Percentiles rank a stretch among this genome's conserved stretches.
These are phyloP conservation scores for Salix dunnii DNA, from an alignment of 345 rosid species.

Conservation along the genomic window DNA sequence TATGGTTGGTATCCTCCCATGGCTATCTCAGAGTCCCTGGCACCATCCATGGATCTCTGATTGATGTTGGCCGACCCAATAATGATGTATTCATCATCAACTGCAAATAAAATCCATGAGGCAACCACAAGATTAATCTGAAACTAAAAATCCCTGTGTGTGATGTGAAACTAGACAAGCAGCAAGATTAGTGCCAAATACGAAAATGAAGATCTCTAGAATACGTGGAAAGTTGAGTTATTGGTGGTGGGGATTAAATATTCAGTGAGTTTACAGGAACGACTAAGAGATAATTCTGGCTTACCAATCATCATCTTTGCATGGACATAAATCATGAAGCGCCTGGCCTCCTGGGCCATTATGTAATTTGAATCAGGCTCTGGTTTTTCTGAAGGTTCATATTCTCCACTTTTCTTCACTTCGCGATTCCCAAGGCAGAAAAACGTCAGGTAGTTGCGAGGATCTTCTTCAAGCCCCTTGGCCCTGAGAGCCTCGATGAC, in stretches of 20 bases:
- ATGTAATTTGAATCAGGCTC: slow-evolving; percentile 79
- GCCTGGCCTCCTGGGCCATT: slow-evolving; percentile 90
- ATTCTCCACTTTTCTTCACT: slow-evolving; percentile 81
- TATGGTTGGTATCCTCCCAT: slow-evolving; percentile 96
- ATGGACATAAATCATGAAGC: slow-evolving; percentile 98
- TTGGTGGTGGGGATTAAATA: not conserved
- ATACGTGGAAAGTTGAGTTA: not conserved
- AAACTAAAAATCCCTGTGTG: not conserved
- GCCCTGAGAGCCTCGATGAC: slow-evolving; percentile 67
- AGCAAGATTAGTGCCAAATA: not conserved
- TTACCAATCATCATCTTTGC: slow-evolving; percentile 98
- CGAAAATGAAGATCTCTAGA: not conserved
- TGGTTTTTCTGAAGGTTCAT: slow-evolving; percentile 73
- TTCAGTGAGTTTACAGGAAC: not conserved
- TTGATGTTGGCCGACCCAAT: slow-evolving; percentile 97
- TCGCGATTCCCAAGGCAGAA: slow-evolving; percentile 96
- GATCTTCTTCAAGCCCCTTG: slow-evolving; percentile 68
- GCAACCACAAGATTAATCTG: not conserved
- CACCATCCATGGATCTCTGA: slow-evolving; percentile 98
- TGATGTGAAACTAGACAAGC: not conserved
- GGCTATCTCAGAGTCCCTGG: slow-evolving; percentile 97
- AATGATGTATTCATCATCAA: slow-evolving; percentile 95
- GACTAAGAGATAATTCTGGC: not conserved
- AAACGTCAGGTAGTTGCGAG: slow-evolving; percentile 80
- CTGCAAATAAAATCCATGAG: slow-evolving; percentile 34